Evolutionary conservation across 106 monocot species (phyloP), one percentile per base, ranked within the genome.

Genomic region (Dendrobium catenatum): DNA sequence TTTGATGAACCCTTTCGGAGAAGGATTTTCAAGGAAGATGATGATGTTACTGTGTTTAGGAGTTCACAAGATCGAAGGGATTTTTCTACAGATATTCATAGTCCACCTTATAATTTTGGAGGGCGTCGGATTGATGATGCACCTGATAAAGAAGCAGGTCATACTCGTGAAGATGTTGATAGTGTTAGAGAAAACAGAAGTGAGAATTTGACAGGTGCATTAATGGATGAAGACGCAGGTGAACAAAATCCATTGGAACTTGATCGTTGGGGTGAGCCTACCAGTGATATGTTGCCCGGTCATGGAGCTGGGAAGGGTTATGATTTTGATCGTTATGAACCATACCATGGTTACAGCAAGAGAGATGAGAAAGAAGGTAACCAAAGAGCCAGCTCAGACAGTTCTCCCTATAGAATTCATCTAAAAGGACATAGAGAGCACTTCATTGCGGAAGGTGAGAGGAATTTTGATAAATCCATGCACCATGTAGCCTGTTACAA

Each of bases 311-410:
- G 77, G 24, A 85, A 87, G 80, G 82, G 31, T 43, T 40, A 75
- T 68, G 87, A 84, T 2, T 91, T 89, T 85, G 89, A 91, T 48
- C 79, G 88, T 17, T 94, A 94, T 76, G 92, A 87, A 80, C 92
- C 92, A 82, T 83, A 87, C 43, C 87, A 80, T 78, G 92, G 87
- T 55, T 80, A 80, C 40, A 78, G 80, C 9, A 84, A 81, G 66
- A 75, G 73, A 44, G 73, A 86, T 54, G 79, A 83, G 56, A 80
- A 79, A 24, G 87, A 81, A 82, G 73, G 79, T 9, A 31, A 78
- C 17, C 82, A 66, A 11, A 77, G 31, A n/a, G 58, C 51, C 72
- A 79, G 79, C 31, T 82, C 87, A 27, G 41, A 68, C 72, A 77
- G 85, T 49, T 80, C 88, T n/a, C 67, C 77, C 42, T 27, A 84